Conservation (phyloP, 2,329 filamentous ascomycete species). For the Paecilomyces sp. region DNA sequence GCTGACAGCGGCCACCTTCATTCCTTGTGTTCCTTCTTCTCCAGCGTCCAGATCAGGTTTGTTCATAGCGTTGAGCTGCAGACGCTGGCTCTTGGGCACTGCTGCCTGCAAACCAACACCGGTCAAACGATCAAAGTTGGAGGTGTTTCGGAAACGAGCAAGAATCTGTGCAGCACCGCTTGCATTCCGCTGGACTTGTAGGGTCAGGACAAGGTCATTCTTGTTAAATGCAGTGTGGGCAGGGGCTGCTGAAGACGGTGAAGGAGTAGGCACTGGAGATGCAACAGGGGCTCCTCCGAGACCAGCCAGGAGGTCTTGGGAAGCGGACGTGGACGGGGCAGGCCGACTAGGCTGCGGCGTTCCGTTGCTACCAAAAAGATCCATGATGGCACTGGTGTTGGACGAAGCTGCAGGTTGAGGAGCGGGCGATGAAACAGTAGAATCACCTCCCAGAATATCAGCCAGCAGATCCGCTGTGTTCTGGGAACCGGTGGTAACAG, state of each 20-base stretch:
- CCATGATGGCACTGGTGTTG: constrained; percentile 76
- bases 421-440: constrained; percentile 48
- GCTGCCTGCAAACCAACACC: constrained; percentile 84
- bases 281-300: constrained; percentile 45
- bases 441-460: constrained; percentile 76
- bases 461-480: constrained; percentile 83
- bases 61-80: constrained; percentile 87
- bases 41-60: constrained; percentile 68
- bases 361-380: constrained; percentile 61
- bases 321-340: constrained; percentile 38
- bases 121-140: constrained; percentile 57
- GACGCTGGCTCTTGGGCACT: constrained; percentile 90
- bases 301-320: constrained; percentile 26
- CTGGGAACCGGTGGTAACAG: constrained; percentile 50
- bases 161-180: constrained; percentile 68
- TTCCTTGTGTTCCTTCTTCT: constrained; percentile 78
- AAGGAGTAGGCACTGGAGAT: constrained; percentile 36
- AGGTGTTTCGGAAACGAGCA: constrained; percentile 75
- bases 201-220: constrained; percentile 72
- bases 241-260: constrained; percentile 33
- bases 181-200: constrained; percentile 72
- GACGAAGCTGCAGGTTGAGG: constrained; percentile 43
- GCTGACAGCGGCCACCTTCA: constrained; percentile 78
- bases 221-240: constrained; percentile 74
- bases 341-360: constrained; percentile 42